Evolutionary conservation across 2,329 filamentous ascomycete species (phyloP).

Genomic region (Rugonectria rugulosa): DNA sequence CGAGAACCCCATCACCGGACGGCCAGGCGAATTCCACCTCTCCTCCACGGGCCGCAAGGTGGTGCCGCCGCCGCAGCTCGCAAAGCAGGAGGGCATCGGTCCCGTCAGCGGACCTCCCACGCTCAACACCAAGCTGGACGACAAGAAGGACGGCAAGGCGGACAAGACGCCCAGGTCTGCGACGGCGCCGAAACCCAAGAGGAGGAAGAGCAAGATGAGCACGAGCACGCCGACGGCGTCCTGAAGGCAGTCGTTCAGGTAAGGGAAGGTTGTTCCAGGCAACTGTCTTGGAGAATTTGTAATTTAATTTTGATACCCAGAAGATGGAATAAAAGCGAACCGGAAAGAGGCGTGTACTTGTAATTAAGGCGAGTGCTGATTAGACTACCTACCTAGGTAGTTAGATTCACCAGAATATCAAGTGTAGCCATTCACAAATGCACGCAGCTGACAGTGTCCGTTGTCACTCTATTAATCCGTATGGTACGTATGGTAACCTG

Average conservation of each 20-base stretch:
- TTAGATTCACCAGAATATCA: too few relatives aligned
- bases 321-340: constrained; percentile 9
- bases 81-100: constrained; percentile 43
- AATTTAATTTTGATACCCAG: constrained; percentile 38
- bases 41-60: constrained; percentile 65
- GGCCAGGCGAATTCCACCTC: constrained; percentile 71
- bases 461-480: constrained; percentile 14
- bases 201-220: constrained; percentile 58
- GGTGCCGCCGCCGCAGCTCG: constrained; percentile 43
- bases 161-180: constrained; percentile 54
- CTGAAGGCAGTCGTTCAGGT: too few relatives aligned
- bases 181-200: constrained; percentile 52
- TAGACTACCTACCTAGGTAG: background rate
- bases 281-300: constrained; percentile 9
- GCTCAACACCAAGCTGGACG: constrained; percentile 52
- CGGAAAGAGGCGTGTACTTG: background rate
- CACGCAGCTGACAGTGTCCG: too few relatives aligned
- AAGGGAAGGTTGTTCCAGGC: too few relatives aligned
- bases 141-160: constrained; percentile 56
- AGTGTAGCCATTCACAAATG: too few relatives aligned
- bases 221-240: constrained; percentile 45
- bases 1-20: constrained; percentile 72
- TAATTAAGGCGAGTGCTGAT: background rate
- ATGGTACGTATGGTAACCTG: constrained; percentile 6
- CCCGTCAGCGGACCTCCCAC: constrained; percentile 47